Conservation (phyloP, 2,329 filamentous ascomycete genomes). For the Botrytis hyacinthi region DNA sequence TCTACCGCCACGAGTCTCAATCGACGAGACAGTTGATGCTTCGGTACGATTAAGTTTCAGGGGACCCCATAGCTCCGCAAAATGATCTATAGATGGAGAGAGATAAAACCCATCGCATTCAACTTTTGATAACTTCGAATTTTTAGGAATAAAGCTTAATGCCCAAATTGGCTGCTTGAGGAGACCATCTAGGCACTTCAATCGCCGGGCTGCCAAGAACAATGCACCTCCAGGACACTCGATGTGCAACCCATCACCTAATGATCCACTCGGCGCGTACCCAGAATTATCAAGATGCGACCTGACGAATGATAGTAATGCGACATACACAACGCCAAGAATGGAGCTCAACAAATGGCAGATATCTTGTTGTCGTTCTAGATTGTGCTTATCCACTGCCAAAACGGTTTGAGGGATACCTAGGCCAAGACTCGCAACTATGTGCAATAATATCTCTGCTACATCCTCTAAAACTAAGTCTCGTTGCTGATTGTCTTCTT, state of each 20-base stretch:
- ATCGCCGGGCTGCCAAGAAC: not conserved
- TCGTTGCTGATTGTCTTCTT: not conserved
- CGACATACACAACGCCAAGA: not conserved
- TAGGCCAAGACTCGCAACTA: not conserved
- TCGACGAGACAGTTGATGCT: not conserved
- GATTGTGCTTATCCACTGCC: not conserved
- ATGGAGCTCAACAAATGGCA: not conserved
- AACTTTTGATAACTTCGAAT: not conserved
- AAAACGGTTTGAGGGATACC: not conserved
- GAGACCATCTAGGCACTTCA: not conserved
- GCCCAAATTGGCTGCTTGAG: slow-evolving; percentile 1
- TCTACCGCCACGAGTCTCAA: not conserved
- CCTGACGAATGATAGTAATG: not conserved
- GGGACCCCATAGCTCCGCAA: slow-evolving; percentile 4
- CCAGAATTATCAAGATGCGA: not conserved
- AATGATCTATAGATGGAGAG: not conserved
- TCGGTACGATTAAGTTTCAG: not conserved
- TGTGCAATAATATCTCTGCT: not conserved
- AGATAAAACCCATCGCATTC: not conserved
- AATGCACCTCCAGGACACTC: not conserved
- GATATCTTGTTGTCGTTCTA: not conserved
- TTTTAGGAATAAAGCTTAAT: not conserved
- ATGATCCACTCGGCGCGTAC: not conserved
- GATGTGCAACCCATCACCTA: not conserved
- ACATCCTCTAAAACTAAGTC: not conserved